A percentile compares a stretch with the other conserved stretches of the same genome.
phyloP scores from a whole-genome alignment of 2,329 filamentous ascomycete species.

The Exophiala viscosa region DNA sequence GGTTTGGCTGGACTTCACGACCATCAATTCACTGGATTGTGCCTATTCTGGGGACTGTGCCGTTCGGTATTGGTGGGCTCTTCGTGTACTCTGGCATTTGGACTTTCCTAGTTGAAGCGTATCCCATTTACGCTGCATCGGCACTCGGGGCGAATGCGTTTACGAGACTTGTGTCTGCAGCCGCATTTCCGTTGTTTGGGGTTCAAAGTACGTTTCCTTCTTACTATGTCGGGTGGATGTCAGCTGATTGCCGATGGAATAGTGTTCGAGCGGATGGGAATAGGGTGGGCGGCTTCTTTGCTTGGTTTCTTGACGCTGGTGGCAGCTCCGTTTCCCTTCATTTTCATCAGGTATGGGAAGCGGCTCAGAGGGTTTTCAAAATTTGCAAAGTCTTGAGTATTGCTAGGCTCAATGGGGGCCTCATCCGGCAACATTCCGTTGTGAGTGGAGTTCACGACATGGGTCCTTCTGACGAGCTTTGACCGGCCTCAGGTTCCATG shows the following conservation, averaged over 20 bases:
- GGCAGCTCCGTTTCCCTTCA: neutral
- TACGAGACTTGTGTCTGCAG: conserved; percentile 71
- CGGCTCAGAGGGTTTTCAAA: neutral
- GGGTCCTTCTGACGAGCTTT: too few relatives aligned
- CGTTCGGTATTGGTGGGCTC: conserved; percentile 51
- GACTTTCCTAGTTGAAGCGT: conserved; percentile 71
- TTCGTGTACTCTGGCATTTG: conserved; percentile 79
- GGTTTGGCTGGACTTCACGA: conserved; percentile 82
- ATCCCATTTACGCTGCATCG: conserved; percentile 44
- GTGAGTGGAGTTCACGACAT: too few relatives aligned
- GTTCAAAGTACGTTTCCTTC: conserved; percentile 43
- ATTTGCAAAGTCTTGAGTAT: neutral
- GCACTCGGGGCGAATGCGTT: conserved; percentile 81
- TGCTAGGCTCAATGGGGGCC: too few relatives aligned
- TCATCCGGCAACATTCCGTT: too few relatives aligned
- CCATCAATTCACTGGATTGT: conserved; percentile 45
- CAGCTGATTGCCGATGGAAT: neutral
- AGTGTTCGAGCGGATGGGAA: neutral
- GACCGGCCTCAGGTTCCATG: too few relatives aligned
- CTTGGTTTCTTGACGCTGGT: neutral
- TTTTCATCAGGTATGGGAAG: neutral
- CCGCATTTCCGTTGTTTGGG: conserved; percentile 73
- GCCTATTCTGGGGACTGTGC: conserved; percentile 47
- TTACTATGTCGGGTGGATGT: neutral
- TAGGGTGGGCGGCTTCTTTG: neutral